Base-by-base conservation (phyloP, 1,284 basidiomycete species). In the Leccinum solheimii region DNA sequence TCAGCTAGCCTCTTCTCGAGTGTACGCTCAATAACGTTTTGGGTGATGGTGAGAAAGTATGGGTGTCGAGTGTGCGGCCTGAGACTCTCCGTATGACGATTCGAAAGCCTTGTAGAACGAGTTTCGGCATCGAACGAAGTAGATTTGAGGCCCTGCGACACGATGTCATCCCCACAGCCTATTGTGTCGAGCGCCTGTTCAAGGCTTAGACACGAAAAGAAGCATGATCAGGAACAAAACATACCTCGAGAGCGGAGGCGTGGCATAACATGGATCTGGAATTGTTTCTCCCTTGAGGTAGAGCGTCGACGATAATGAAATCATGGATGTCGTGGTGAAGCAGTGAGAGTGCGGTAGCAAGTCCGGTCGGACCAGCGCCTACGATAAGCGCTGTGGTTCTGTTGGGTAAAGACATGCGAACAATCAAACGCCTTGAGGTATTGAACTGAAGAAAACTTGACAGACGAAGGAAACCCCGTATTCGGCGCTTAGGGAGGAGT, bases 21-120 rank as follows among this genome's bases (percentile, higher is more conserved):
- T 4, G 79, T 67, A 9, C 71, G 66, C 63, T 87, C 85, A 0
- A 81, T 83, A 43, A 77, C 60, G 52, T 74, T 75, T 63, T 87
- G 85, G 10, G 84, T 77, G 19, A 84, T 67, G 27, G 80, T 48
- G 11, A 84, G 55, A 7, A 73, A 71, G 57, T 77, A 83, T 0
- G 84, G n/a, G 5, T 45, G 43, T 10, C 43, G 43, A 21, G 43
- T 45, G 66, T 81, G 72, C 13, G 64, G 23, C 19, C 63, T 62
- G 23, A 80, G 74, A 36, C 50, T 32, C 2, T n/a, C 43, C 5
- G 19, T 13, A 21, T 21, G 1, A 21, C 1, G 5, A 21, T 2
- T 21, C 4, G 0, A 38, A 38, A 38, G 43, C 43, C 10, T 45
- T 13, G 7, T 38, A 38, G 36, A 38, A 38, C 43, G 43, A 10